These are phyloP conservation scores for Diaporthe citriasiana DNA, from an alignment of 2,329 filamentous ascomycete genomes.

Conservation along the genomic window DNA sequence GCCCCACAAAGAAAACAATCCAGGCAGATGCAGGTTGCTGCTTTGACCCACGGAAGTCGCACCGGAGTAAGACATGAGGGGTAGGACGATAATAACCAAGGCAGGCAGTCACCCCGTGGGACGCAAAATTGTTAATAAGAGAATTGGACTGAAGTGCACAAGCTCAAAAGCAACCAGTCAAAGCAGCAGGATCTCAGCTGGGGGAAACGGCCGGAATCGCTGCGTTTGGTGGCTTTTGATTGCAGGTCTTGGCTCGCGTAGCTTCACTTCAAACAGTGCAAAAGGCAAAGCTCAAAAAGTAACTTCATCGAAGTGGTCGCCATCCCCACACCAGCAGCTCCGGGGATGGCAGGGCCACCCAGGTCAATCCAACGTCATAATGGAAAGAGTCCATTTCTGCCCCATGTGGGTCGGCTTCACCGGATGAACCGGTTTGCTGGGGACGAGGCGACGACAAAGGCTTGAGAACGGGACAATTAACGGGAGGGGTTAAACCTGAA, in stretches of 20 bases:
- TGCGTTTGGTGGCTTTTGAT: slow-evolving; percentile 14
- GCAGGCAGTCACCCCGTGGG: slow-evolving; percentile 8
- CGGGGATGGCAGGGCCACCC: neutral
- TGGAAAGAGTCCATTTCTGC: neutral
- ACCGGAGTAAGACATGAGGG: slow-evolving; percentile 36
- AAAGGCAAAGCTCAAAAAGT: neutral
- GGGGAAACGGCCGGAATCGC: slow-evolving; percentile 5
- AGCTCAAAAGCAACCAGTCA: neutral
- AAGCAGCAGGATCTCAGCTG: neutral
- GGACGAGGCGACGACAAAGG: neutral
- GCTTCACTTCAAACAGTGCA: neutral
- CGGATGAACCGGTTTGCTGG: neutral
- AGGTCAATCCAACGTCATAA: slow-evolving; percentile 4
- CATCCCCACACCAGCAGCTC: neutral
- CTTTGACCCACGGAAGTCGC: neutral
- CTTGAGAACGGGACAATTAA: neutral
- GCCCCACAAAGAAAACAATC: neutral
- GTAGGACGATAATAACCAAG: neutral
- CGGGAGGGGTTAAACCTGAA: neutral
- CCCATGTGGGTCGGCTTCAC: neutral
- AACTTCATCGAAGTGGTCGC: neutral
- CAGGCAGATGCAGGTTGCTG: neutral
- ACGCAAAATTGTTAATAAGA: too few species aligned
- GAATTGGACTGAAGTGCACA: neutral
- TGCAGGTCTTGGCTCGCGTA: slow-evolving; percentile 23